A percentile compares a stretch with the other conserved stretches of the same genome.
These are phyloP conservation scores for Leishmania lainsoni DNA, from an alignment of 208 protist species.

Conservation along the genomic window DNA sequence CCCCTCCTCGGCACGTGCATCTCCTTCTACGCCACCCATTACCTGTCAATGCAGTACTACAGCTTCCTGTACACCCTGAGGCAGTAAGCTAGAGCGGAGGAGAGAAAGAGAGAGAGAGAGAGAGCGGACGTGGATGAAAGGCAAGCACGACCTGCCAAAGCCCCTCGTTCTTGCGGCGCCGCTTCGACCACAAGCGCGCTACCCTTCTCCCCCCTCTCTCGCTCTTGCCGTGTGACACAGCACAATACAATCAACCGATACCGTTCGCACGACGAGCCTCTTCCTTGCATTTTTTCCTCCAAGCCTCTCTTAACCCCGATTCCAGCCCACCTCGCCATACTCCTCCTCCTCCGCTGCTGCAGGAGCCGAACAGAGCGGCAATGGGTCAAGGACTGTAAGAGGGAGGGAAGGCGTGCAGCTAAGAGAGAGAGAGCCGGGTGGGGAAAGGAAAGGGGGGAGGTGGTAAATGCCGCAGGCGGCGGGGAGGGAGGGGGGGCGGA, in stretches of 20 bases:
- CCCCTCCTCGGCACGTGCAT: constrained; percentile 72
- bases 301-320: no score
- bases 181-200: not conserved
- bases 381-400: not conserved
- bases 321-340: no score
- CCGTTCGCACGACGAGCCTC: no score
- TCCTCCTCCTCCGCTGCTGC: not conserved
- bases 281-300: no score
- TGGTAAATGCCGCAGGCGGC: no score
- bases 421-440: no score
- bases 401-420: not conserved
- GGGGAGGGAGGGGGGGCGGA: no score
- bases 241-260: no score
- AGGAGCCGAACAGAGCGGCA: not conserved
- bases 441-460: no score
- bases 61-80: constrained; percentile 84
- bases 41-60: constrained; percentile 84
- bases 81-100: constrained; percentile 30
- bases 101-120: not conserved
- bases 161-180: not conserved
- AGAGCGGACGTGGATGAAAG: not conserved
- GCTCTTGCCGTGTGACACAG: no score
- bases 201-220: no score
- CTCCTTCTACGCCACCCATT: constrained; percentile 66
- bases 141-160: not conserved